Conservation (phyloP, 2,329 filamentous ascomycete genomes). For the Parastagonospora avenae region DNA sequence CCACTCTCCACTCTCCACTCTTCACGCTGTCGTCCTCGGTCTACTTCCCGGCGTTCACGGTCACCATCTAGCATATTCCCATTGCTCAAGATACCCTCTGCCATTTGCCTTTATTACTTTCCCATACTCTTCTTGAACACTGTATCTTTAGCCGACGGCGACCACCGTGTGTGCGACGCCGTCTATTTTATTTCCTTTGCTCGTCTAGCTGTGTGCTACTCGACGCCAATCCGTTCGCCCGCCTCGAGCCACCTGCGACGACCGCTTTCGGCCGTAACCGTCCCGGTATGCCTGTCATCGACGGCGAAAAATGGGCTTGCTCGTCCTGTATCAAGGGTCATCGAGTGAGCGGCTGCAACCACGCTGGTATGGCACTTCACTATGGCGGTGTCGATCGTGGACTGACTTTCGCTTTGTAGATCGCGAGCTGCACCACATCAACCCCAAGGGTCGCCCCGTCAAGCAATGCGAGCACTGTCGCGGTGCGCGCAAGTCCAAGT, state of each 20-base stretch:
- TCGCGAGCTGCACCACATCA: constrained; percentile 89
- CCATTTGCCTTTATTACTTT: constrained; percentile 30
- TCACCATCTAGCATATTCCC: constrained; percentile 34
- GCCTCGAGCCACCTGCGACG: constrained; percentile 35
- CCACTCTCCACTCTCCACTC: constrained; percentile 38
- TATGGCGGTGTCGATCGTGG: constrained; percentile 25
- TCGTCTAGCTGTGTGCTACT: constrained; percentile 15
- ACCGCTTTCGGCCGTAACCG: constrained; percentile 41
- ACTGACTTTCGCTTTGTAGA: constrained; percentile 60
- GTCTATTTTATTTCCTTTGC: constrained; percentile 17
- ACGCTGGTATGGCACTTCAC: constrained; percentile 69
- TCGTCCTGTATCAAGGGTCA: constrained; percentile 98
- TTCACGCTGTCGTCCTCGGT: constrained; percentile 37
- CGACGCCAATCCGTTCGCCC: constrained; percentile 22
- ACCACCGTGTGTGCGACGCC: constrained; percentile 20
- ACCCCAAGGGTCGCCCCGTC: constrained; percentile 95
- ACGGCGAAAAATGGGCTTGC: constrained; percentile 98
- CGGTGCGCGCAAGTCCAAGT: constrained; percentile 91
- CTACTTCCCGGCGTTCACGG: constrained; percentile 46
- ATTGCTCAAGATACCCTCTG: constrained; percentile 44
- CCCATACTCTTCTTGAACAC: constrained; percentile 17
- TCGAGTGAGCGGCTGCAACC: constrained; percentile 97
- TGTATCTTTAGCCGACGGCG: constrained; percentile 25
- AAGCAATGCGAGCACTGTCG: constrained; percentile 98
- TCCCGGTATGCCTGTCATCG: constrained; percentile 51